Evolutionary conservation across 1,284 basidiomycete genomes (phyloP).

Genomic region (Ceratobasidium sp.): DNA sequence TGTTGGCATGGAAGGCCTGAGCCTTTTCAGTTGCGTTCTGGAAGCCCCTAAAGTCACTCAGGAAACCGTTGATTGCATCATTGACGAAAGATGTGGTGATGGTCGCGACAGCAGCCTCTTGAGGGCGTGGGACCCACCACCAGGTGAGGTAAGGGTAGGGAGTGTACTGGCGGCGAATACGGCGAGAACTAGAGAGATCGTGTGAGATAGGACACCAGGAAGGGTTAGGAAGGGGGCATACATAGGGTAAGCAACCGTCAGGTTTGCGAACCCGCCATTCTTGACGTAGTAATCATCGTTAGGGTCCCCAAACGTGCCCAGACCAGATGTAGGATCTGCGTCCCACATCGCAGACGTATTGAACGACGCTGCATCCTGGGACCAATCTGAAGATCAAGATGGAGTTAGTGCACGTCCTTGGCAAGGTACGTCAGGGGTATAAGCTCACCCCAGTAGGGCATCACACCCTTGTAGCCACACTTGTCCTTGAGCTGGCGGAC

Average conservation of each 20-base stretch:
- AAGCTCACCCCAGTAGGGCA: constrained; percentile 40
- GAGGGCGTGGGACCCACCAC: constrained; percentile 39
- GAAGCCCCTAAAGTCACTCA: constrained; percentile 33
- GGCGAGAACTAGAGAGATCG: not conserved
- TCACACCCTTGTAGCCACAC: constrained; percentile 40
- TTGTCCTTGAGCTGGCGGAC: not conserved
- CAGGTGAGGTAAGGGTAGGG: constrained; percentile 38
- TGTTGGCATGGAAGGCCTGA: constrained; percentile 37
- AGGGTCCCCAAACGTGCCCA: constrained; percentile 33
- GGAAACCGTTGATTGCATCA: constrained; percentile 33
- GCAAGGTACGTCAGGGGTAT: not conserved
- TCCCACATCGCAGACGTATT: constrained; percentile 39
- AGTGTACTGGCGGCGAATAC: constrained; percentile 28
- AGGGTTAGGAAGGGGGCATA: not conserved
- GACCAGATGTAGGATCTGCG: constrained; percentile 24
- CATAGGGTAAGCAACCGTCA: constrained; percentile 36
- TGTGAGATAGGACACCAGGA: not conserved
- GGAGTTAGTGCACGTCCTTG: not conserved
- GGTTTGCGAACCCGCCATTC: constrained; percentile 30
- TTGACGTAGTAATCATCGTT: constrained; percentile 17
- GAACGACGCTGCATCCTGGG: constrained; percentile 37
- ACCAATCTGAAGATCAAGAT: constrained; percentile 10
- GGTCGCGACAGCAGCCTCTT: constrained; percentile 16
- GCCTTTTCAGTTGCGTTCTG: constrained; percentile 42
- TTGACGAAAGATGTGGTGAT: constrained; percentile 29